Percentiles rank a stretch among this genome's conserved stretches.
These are phyloP conservation scores for Penicillium sp. DNA, from an alignment of 2,329 filamentous ascomycete genomes.

Conservation along the genomic window DNA sequence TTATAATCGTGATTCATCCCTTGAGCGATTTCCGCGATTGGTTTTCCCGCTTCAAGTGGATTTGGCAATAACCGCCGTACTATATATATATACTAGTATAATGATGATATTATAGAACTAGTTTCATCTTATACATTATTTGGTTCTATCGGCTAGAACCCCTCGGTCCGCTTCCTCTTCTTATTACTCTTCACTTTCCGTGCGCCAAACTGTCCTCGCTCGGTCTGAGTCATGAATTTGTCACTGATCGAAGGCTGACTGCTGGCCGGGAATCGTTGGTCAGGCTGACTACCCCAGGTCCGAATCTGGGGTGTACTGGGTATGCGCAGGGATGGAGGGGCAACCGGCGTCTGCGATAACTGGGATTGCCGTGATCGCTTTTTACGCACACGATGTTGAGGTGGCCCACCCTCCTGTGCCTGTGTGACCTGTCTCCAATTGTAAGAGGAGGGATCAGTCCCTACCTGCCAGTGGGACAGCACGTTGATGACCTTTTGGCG, in stretches of 20 bases:
- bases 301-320: slow-evolving; percentile 26
- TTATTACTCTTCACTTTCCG: slow-evolving; percentile 35
- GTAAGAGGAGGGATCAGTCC: slow-evolving; percentile 34
- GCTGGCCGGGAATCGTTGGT: slow-evolving; percentile 26
- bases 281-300: slow-evolving; percentile 36
- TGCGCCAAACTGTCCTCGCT: slow-evolving; percentile 40
- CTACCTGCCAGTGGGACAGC: slow-evolving; percentile 39
- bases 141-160: slow-evolving; percentile 32
- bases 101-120: neutral
- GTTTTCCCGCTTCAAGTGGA: neutral
- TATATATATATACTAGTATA: neutral
- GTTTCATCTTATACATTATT: neutral
- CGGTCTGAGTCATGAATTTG: slow-evolving; percentile 42
- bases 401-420: slow-evolving; percentile 18
- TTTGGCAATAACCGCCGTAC: neutral
- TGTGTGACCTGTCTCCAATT: slow-evolving; percentile 31
- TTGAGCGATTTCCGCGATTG: slow-evolving; percentile 23
- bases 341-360: slow-evolving; percentile 4
- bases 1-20: slow-evolving; percentile 8
- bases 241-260: slow-evolving; percentile 37
- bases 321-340: slow-evolving; percentile 19
- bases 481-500: slow-evolving; percentile 28
- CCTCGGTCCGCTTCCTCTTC: slow-evolving; percentile 43
- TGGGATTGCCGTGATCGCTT: slow-evolving; percentile 20
- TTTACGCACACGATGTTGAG: slow-evolving; percentile 27